Percentiles rank a stretch among this genome's conserved stretches.
Evolutionary conservation across 768 basidiomycete species (phyloP).

Genomic region (Pisolithus orientalis): DNA sequence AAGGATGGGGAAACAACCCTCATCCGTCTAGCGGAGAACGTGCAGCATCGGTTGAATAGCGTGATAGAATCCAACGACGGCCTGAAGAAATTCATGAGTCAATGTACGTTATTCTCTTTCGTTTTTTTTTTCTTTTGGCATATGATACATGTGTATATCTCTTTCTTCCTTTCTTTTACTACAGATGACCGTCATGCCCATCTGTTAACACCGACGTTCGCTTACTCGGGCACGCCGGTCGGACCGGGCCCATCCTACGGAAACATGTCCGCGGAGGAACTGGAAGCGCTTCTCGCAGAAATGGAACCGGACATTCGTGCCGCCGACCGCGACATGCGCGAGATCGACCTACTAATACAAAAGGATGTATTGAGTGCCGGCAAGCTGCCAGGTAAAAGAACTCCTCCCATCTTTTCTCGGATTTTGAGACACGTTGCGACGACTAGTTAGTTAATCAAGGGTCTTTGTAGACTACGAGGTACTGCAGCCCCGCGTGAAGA

Average conservation of each 20-base stretch:
- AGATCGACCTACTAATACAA: conserved; percentile 64
- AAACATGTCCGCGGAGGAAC: conserved; percentile 58
- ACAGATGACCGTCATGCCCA: conserved; percentile 75
- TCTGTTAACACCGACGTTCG: conserved; percentile 68
- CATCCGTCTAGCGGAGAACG: conserved; percentile 49
- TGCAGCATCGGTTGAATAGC: conserved; percentile 50
- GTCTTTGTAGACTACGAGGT: conserved; percentile 48
- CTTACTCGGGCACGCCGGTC: conserved; percentile 56
- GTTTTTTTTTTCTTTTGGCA: not conserved
- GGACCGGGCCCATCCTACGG: conserved; percentile 48
- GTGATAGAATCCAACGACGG: conserved; percentile 66
- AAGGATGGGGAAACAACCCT: conserved; percentile 55
- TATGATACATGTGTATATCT: too few relatives aligned
- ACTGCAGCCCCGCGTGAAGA: conserved; percentile 62
- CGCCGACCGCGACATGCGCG: conserved; percentile 76
- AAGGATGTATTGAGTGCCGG: conserved; percentile 71
- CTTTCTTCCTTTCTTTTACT: not conserved
- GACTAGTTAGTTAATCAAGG: not conserved
- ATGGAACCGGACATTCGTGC: conserved; percentile 82
- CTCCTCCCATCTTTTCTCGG: not conserved
- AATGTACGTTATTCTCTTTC: conserved; percentile 43
- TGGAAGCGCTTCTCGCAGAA: conserved; percentile 66
- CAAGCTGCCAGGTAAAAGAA: conserved; percentile 49
- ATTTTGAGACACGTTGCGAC: not conserved
- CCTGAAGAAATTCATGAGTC: conserved; percentile 66